Percentiles rank a stretch among this genome's conserved stretches.
Conservation (phyloP, 106 monocot genomes). For the Allium sativum region DNA sequence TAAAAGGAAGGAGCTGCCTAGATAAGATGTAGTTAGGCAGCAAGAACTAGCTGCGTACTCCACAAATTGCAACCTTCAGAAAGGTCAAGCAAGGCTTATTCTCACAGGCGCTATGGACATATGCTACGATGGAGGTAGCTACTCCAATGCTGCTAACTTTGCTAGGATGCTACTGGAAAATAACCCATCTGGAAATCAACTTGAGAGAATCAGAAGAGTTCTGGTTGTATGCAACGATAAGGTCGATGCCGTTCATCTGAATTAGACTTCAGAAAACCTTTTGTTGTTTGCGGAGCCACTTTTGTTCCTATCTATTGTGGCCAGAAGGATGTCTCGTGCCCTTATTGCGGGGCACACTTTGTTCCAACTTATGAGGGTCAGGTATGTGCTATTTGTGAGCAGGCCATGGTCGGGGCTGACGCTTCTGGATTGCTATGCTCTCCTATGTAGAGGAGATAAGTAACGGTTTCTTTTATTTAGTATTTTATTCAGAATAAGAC, state of each 20-base stretch:
- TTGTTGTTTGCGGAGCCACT: conserved; percentile 83
- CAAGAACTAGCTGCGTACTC: conserved; percentile 86
- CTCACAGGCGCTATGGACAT: conserved; percentile 64
- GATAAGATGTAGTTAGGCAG: conserved; percentile 45
- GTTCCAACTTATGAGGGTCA: conserved; percentile 57
- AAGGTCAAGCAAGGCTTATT: conserved; percentile 49
- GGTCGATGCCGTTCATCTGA: conserved; percentile 42
- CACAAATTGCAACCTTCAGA: conserved; percentile 81
- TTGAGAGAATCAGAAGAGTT: conserved; percentile 55
- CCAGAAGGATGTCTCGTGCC: conserved; percentile 72
- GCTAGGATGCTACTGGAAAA: conserved; percentile 72
- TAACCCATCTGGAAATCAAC: conserved; percentile 43
- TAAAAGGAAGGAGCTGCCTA: conserved; percentile 52
- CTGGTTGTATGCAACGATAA: conserved; percentile 39
- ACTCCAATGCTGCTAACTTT: conserved; percentile 63
- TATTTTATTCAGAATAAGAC: neutral
- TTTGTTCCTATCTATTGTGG: conserved; percentile 88
- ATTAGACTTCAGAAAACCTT: conserved; percentile 82
- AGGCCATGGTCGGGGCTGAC: conserved; percentile 69
- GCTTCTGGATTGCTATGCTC: conserved; percentile 80
- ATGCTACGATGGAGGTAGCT: conserved; percentile 62
- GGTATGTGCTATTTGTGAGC: conserved; percentile 67
- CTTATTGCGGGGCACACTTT: conserved; percentile 64
- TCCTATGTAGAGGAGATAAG: conserved; percentile 37
- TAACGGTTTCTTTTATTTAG: conserved; percentile 5